Conservation (phyloP, 306 rosid species). For the Vigna unguiculata region DNA sequence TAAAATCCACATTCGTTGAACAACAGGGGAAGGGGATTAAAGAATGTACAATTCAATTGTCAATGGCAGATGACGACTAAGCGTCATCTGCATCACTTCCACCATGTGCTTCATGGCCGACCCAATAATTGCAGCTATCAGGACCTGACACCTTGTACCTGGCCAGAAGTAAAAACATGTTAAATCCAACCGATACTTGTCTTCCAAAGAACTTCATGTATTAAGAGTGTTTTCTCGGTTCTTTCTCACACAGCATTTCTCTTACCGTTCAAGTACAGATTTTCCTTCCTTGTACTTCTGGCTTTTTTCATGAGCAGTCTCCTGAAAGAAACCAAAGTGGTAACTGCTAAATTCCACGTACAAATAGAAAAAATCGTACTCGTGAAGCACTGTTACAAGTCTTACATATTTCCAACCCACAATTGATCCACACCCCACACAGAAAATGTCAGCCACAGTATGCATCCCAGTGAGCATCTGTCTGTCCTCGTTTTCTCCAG, state of each 20-base stretch:
- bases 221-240: slow-evolving; percentile 42
- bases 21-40: slow-evolving; percentile 39
- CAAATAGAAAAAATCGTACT: slow-evolving; percentile 38
- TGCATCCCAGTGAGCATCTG: slow-evolving; percentile 88
- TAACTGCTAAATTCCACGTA: slow-evolving; percentile 38
- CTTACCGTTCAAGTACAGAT: slow-evolving; percentile 82
- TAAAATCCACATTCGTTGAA: slow-evolving; percentile 53
- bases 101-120: slow-evolving; percentile 75
- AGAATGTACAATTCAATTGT: slow-evolving; percentile 80
- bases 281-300: slow-evolving; percentile 86
- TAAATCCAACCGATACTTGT: slow-evolving; percentile 27
- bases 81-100: slow-evolving; percentile 96
- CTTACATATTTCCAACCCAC: slow-evolving; percentile 99
- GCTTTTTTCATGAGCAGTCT: slow-evolving; percentile 68
- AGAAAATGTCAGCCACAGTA: slow-evolving; percentile 94
- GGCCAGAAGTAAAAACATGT: slow-evolving; percentile 54
- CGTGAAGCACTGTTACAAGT: slow-evolving; percentile 40
- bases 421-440: slow-evolving; percentile 95
- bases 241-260: slow-evolving; percentile 44
- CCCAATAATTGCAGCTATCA: slow-evolving; percentile 85
- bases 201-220: slow-evolving; percentile 29
- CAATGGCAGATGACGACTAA: slow-evolving; percentile 49
- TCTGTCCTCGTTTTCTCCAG: slow-evolving; percentile 83
- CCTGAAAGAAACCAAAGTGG: slow-evolving; percentile 63
- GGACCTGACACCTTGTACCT: slow-evolving; percentile 89